These are phyloP conservation scores for Diaporthe nobilis DNA, from an alignment of 2,329 filamentous ascomycete species.

Conservation along the genomic window DNA sequence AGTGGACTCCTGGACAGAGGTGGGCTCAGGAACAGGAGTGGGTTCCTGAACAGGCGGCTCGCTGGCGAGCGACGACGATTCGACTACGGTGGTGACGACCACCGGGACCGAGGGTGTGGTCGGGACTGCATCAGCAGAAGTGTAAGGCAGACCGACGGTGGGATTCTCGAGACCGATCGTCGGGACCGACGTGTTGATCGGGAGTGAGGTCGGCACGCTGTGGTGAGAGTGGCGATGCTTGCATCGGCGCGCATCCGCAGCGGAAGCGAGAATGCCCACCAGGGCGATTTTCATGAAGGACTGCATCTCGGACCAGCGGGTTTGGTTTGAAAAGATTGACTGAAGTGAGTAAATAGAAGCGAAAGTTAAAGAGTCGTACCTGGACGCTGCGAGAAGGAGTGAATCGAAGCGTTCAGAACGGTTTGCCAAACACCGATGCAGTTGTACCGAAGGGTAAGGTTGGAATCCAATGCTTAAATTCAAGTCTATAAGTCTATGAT, in stretches of 20 bases:
- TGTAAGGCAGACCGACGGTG: background rate
- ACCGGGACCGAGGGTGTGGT: background rate
- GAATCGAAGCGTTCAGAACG: constrained; percentile 18
- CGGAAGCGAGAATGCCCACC: constrained; percentile 17
- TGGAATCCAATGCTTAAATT: constrained; percentile 10
- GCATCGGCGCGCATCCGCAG: constrained; percentile 31
- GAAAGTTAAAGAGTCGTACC: constrained; percentile 16
- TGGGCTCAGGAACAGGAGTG: constrained; percentile 4
- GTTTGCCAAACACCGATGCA: background rate
- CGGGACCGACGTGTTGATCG: background rate
- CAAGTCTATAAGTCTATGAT: constrained; percentile 15
- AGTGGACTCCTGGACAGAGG: background rate
- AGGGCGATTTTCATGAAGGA: constrained; percentile 27
- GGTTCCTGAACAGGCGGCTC: constrained; percentile 8
- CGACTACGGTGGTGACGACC: background rate
- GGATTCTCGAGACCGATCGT: background rate
- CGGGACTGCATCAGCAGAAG: constrained; percentile 12
- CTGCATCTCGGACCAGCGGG: constrained; percentile 25
- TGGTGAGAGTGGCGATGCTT: constrained; percentile 35
- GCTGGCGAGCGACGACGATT: background rate
- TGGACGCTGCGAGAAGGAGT: constrained; percentile 14
- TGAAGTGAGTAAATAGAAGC: constrained; percentile 34
- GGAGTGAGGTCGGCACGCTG: background rate
- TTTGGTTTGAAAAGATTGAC: constrained; percentile 28
- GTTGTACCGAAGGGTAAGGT: background rate